Conservation (phyloP, 768 basidiomycete genomes). For the Hemileccinum rubropunctum region DNA sequence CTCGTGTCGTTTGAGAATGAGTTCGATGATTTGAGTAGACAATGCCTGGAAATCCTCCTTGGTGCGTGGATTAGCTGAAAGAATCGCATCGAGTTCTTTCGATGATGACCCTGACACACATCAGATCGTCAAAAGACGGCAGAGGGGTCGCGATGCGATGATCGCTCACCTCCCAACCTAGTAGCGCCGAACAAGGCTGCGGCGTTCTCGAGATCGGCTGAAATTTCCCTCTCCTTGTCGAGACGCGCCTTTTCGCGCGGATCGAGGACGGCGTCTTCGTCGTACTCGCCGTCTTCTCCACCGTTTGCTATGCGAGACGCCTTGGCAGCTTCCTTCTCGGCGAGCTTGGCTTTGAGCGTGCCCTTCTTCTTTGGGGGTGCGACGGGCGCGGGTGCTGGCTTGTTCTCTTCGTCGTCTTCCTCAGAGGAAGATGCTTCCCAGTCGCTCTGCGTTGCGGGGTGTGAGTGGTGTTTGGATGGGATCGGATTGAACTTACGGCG, state of each 20-base stretch:
- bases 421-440: slow-evolving; percentile 91
- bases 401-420: slow-evolving; percentile 66
- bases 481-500: slow-evolving; percentile 52
- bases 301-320: slow-evolving; percentile 45
- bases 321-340: slow-evolving; percentile 84
- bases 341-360: slow-evolving; percentile 85
- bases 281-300: slow-evolving; percentile 48
- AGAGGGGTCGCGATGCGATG: not conserved
- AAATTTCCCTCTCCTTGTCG: slow-evolving; percentile 80
- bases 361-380: slow-evolving; percentile 90
- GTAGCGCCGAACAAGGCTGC: slow-evolving; percentile 76
- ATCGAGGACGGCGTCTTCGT: slow-evolving; percentile 75
- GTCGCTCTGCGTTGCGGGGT: slow-evolving; percentile 63
- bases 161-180: slow-evolving; percentile 54
- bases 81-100: slow-evolving; percentile 63
- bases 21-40: slow-evolving; percentile 70
- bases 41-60: slow-evolving; percentile 84
- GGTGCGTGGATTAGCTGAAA: slow-evolving; percentile 79
- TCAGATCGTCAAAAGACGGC: not conserved
- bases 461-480: slow-evolving; percentile 2
- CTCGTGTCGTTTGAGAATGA: slow-evolving; percentile 75
- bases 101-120: slow-evolving; percentile 55
- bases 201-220: slow-evolving; percentile 84
- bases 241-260: slow-evolving; percentile 72
- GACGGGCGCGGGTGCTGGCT: slow-evolving; percentile 43